Conservation (phyloP, 768 basidiomycete species). For the Mycena pura region DNA sequence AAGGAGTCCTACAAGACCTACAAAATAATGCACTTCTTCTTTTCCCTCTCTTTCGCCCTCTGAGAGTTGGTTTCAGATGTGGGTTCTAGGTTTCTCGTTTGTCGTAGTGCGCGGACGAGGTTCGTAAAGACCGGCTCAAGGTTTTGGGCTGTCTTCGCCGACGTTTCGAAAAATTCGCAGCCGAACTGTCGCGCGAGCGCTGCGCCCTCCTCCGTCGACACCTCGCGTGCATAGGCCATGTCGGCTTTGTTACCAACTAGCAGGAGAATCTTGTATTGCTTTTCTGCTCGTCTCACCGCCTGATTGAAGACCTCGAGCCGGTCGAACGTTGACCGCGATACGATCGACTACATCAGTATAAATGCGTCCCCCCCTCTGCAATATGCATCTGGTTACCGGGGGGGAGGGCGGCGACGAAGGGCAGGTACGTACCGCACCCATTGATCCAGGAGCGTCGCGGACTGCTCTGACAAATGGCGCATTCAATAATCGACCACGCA, state of each 20-base stretch:
- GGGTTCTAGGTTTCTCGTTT: constrained; percentile 62
- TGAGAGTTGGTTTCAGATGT: constrained; percentile 43
- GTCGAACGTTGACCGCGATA: constrained; percentile 87
- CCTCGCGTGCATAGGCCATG: constrained; percentile 86
- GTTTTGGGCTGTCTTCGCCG: constrained; percentile 91
- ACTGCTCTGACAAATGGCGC: too few relatives aligned
- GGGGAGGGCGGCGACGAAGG: too few relatives aligned
- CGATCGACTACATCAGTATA: constrained; percentile 94
- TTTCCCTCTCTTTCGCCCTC: too few relatives aligned
- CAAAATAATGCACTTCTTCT: constrained; percentile 76
- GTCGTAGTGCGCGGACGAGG: constrained; percentile 82
- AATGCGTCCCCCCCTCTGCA: constrained; percentile 92
- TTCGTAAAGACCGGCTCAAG: constrained; percentile 89
- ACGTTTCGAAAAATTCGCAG: constrained; percentile 94
- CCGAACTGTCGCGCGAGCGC: constrained; percentile 82
- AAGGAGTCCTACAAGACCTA: constrained; percentile 76
- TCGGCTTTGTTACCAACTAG: constrained; percentile 96
- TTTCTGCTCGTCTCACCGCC: constrained; percentile 86
- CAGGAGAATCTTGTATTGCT: constrained; percentile 84
- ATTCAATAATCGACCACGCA: too few relatives aligned
- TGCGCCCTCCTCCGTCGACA: constrained; percentile 87
- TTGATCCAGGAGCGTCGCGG: constrained; percentile 92
- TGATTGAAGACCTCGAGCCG: constrained; percentile 88
- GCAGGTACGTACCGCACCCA: constrained; percentile 86
- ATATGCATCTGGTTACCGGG: too few relatives aligned